Evolutionary conservation across 2,329 filamentous ascomycete species (phyloP), one percentile per base, ranked within the genome.

Genomic region (Pseudogymnoascus sp.): DNA sequence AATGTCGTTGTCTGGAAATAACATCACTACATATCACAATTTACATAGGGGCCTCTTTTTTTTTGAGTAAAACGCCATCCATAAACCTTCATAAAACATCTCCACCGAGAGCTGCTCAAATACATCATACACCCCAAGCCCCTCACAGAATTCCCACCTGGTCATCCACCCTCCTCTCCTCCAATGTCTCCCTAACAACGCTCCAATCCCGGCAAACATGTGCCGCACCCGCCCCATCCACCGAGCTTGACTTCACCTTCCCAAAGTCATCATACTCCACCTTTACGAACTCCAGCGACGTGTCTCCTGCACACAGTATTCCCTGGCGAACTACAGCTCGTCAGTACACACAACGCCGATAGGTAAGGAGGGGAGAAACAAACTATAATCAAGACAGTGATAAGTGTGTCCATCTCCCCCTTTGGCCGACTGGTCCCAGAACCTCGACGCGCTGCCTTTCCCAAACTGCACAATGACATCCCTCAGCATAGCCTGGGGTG

Each of bases 311-410:
- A 60, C 71, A 73, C 8, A 72, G 63, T 21, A 72, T 65, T 2
- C 66, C 65, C 63, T 72, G 71, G 36, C 71, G 63, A 4, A 72
- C 67, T 69, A 36, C 61, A 28, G 40, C 23, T 16, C n/a, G 5
- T 56, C 7, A 56, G 25, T 12, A 56, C n/a, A 46, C 38, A 31
- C 18, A 16, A 38, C 11, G 2, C 14, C 1, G 23, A 34, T 40
- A 18, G 12, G 18, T 28, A 42, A 23, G 18, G 12, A 11, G 6
- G n/a, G 60, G 14, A 61, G 61, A 46, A 11, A 63, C 67, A 25
- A 67, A 71, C 70, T 66, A 50, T 72, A 72, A 61, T 72, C 70
- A 34, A 73, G 63, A 63, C 70, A 73, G 62, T 72, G 71, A 46
- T 72, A 72, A 28, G 71, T 70, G 64, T 73, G 71, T 3, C 70